Base-by-base conservation (phyloP, 1,139 yeast genomes). In the Candida tetrigidarum region DNA sequence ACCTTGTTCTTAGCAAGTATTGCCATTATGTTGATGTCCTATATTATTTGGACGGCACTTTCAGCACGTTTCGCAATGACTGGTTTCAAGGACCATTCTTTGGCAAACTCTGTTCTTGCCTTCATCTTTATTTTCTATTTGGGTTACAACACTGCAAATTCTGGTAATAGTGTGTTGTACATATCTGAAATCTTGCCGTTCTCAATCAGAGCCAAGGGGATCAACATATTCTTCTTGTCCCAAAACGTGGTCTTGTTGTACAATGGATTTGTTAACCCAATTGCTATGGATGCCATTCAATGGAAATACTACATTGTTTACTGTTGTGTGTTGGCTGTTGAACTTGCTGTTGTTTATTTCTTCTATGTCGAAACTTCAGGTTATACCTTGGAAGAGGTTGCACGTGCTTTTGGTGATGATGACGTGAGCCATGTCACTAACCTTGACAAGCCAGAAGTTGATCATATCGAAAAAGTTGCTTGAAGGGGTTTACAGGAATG, bases 271-370 rank as follows among this genome's bases (percentile, higher is more conserved):
- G 83, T 80, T 43, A 80, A 80, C 55, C 80, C 85, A 5, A 71
- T 81, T 55, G 86, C 84, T 27, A 74, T 81, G 80, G 81, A 73
- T 47, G 76, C 76, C 29, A 76, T 81, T 51, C 70, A 68, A 34
- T 81, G 84, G 84, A 80, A 77, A 56, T 81, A 80, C 64, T 82
- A 81, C 59, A 78, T 81, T 52, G 83, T 81, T 8, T 80, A 61
- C 62, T 64, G 76, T 51, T 67, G 74, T 59, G 54, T 67, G 30
- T 54, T 74, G 37, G 67, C 62, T 1, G 71, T 68, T 37, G 78
- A 74, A 50, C 51, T 70, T 16, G 46, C 57, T 11, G 59, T 71
- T 28, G 74, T 71, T 30, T 68, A 59, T 54, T 68, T 78, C 62
- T 65, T 69, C 54, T 74, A 65, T 56, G 76, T 78, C 32, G 83